Percentiles rank a stretch among this genome's conserved stretches.
Evolutionary conservation across 23 red algal species (phyloP).

Genomic region (Agarophyton chilense): DNA sequence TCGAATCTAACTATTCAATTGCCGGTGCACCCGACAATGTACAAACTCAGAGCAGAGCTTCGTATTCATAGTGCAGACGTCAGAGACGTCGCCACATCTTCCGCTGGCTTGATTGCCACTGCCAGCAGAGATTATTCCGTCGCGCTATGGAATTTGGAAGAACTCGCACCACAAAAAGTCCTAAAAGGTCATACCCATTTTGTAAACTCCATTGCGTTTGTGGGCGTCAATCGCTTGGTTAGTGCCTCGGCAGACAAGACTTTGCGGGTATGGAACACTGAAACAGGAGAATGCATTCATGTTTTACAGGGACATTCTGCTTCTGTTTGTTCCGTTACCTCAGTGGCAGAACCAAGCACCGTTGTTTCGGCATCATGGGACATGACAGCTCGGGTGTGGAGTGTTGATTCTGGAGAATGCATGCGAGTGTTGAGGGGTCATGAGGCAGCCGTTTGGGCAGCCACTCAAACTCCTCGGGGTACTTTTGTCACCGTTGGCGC

Average conservation of each 20-base stretch:
- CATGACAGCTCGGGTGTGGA: constrained; percentile 52
- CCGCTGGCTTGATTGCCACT: constrained; percentile 59
- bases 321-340: constrained; percentile 49
- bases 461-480: constrained; percentile 38
- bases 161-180: constrained; percentile 10
- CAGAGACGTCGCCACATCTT: constrained; percentile 66
- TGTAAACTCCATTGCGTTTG: constrained; percentile 70
- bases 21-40: constrained; percentile 19
- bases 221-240: constrained; percentile 10
- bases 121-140: constrained; percentile 72
- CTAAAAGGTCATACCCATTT: constrained; percentile 67
- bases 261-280: constrained; percentile 74
- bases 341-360: neutral
- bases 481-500: constrained; percentile 66
- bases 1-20: neutral
- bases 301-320: constrained; percentile 45
- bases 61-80: constrained; percentile 75
- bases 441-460: constrained; percentile 81
- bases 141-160: constrained; percentile 49
- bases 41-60: constrained; percentile 66
- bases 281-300: constrained; percentile 30
- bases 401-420: constrained; percentile 31
- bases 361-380: constrained; percentile 55
- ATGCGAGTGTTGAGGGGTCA: constrained; percentile 60
- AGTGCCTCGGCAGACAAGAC: constrained; percentile 76